These are phyloP conservation scores for Alternaria hordeiaustralica DNA, from an alignment of 2,329 filamentous ascomycete species.

Conservation along the genomic window DNA sequence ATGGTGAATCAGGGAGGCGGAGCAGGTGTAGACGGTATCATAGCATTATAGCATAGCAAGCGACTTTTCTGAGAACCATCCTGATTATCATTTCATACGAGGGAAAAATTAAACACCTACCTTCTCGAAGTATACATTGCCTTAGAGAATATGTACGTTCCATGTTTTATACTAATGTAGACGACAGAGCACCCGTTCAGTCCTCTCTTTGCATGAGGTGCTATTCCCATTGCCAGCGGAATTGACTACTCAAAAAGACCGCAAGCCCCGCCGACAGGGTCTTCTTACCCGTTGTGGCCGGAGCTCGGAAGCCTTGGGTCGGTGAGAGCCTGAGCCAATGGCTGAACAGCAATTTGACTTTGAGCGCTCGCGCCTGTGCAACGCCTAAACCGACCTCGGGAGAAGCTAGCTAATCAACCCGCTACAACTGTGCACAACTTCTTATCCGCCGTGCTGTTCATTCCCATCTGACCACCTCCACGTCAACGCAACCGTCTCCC, in stretches of 20 bases:
- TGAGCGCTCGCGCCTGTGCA: slow-evolving; percentile 1
- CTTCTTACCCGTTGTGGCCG: slow-evolving; percentile 22
- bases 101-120: accelerated
- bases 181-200: background rate
- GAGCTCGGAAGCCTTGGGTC: slow-evolving; percentile 5
- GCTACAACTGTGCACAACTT: slow-evolving; percentile 20
- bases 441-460: slow-evolving; percentile 13
- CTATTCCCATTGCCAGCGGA: background rate
- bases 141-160: too few relatives aligned
- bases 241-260: background rate
- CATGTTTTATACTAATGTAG: background rate
- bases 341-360: slow-evolving; percentile 19
- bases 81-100: background rate
- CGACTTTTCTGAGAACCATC: background rate
- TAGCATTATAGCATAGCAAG: background rate
- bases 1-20: background rate
- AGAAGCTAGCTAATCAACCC: slow-evolving; percentile 10
- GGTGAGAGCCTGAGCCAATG: slow-evolving; percentile 23
- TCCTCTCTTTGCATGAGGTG: background rate
- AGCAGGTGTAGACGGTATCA: background rate
- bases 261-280: slow-evolving; percentile 8
- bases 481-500: background rate
- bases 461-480: slow-evolving; percentile 8
- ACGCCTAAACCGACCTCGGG: slow-evolving; percentile 5
- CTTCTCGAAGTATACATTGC: too few relatives aligned